phyloP scores from a whole-genome alignment of 2,329 filamentous ascomycete genomes.

The Claviceps africana region DNA sequence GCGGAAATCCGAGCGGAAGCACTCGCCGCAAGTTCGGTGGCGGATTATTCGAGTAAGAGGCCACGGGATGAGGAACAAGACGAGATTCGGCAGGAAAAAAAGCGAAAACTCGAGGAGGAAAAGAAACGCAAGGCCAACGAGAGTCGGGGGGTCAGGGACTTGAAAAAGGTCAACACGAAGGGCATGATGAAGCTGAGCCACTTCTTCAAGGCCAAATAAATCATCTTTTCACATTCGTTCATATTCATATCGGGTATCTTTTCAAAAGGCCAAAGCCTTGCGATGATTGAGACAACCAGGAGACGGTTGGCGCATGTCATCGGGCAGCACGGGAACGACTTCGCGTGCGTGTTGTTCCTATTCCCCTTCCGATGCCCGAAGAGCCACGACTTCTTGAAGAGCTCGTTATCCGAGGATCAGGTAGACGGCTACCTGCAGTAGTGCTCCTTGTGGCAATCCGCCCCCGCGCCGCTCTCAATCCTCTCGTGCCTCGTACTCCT shows the following conservation, averaged over 20 bases:
- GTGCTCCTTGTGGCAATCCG: constrained; percentile 15
- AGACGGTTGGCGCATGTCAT: constrained; percentile 5
- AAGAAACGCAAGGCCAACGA: constrained; percentile 65
- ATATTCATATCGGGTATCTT: constrained; percentile 17
- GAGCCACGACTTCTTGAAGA: constrained; percentile 18
- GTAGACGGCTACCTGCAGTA: constrained; percentile 14
- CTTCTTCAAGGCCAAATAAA: constrained; percentile 67
- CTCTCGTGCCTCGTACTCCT: constrained; percentile 17
- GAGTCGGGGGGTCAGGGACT: constrained; percentile 60
- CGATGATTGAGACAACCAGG: not conserved
- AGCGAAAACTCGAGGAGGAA: constrained; percentile 68
- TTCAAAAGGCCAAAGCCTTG: constrained; percentile 1
- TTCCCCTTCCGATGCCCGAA: constrained; percentile 22
- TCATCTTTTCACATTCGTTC: constrained; percentile 5
- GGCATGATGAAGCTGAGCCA: constrained; percentile 97
- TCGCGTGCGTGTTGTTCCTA: constrained; percentile 17
- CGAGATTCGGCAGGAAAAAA: constrained; percentile 59
- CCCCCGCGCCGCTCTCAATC: constrained; percentile 16
- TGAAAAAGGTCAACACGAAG: constrained; percentile 79
- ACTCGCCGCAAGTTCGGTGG: constrained; percentile 49
- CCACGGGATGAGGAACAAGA: constrained; percentile 52
- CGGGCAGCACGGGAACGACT: constrained; percentile 21
- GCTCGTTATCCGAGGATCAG: constrained; percentile 14
- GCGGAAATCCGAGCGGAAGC: constrained; percentile 57
- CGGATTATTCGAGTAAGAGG: constrained; percentile 60